Base-by-base conservation (phyloP, 768 basidiomycete species). In the Russula virescens region DNA sequence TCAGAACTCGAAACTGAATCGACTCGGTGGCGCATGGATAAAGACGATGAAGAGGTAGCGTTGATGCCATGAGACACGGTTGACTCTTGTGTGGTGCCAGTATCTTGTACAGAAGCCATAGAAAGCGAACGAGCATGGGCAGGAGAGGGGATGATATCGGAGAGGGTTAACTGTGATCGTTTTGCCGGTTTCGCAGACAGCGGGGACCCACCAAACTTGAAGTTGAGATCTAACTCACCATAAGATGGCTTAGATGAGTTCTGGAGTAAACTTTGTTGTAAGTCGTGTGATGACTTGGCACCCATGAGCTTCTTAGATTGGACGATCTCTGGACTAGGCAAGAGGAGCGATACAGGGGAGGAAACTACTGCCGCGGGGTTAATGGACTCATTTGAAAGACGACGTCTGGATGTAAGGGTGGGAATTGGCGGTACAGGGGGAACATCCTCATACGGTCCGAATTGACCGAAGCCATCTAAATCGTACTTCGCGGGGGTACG, bases 81-180 rank as follows among this genome's bases (percentile, higher is more conserved):
- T 3, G 70, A 70, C 64, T 70, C 68, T 28, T 71, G 68, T 8
- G 75, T 65, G 4, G 71, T 71, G 60, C 65, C 71, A 58, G 73
- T 72, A 14, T 73, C 73, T 45, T 68, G 70, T 53, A 72, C 69
- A 11, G 79, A 82, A 4, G 74, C 74, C 50, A 75, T 74, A 0
- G 84, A 84, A 38, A 81, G 69, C 1, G 80, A 76, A 31, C 79
- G 79, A 19, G 76, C 78, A 66, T 84, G 78, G 13, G 80, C 75
- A 0, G 80, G 78, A 0, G 88, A 83, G 7, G 88, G 89, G 53
- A 91, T 87, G 71, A 91, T 89, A 64, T 91, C 87, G 0, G 88
- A 84, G 25, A 91, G 75, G 3, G 88, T 88, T 53, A 87, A 69
- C 0, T 78, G 78, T 53, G 75, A 71, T 59, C 69, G 66, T 19